A percentile compares a stretch with the other conserved stretches of the same genome.
These are phyloP conservation scores for Hanseniaspora lindneri DNA, from an alignment of 805 yeast genomes.

Conservation along the genomic window DNA sequence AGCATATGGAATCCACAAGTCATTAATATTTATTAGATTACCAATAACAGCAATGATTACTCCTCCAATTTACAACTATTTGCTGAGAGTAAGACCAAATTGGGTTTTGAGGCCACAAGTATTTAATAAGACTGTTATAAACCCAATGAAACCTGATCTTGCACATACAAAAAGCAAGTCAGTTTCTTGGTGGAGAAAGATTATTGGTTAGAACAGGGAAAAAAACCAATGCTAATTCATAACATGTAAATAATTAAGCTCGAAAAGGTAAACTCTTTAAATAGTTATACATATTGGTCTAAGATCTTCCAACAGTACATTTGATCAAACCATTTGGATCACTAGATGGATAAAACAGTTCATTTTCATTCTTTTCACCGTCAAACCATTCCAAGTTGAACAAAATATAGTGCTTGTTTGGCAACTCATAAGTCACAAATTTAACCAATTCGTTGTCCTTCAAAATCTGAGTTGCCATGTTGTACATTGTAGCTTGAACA, in stretches of 20 bases:
- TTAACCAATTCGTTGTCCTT: constrained; percentile 43
- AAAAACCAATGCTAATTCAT: no score
- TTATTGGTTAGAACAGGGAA: constrained; percentile 29
- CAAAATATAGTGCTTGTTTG: constrained; percentile 85
- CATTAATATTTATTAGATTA: constrained; percentile 66
- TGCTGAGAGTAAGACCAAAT: constrained; percentile 70
- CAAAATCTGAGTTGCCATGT: constrained; percentile 71
- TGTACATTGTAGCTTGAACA: constrained; percentile 93
- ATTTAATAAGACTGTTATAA: constrained; percentile 30
- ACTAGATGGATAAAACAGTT: constrained; percentile 76
- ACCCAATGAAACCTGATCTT: constrained; percentile 32
- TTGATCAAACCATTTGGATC: constrained; percentile 90
- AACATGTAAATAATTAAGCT: no score
- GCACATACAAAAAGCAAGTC: constrained; percentile 30
- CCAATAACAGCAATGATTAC: constrained; percentile 90
- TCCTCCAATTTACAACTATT: constrained; percentile 55
- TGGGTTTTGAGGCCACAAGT: constrained; percentile 35
- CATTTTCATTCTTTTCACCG: constrained; percentile 68
- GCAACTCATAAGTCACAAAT: constrained; percentile 62
- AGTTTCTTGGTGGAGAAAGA: constrained; percentile 24
- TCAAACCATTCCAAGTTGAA: constrained; percentile 70
- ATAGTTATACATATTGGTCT: constrained; percentile 20
- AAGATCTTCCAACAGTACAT: constrained; percentile 68
- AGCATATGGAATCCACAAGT: constrained; percentile 89
- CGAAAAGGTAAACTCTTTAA: not conserved